Percentiles rank a stretch among this genome's conserved stretches.
Conservation (phyloP, 2,329 filamentous ascomycete species). For the Bisporella sp. region DNA sequence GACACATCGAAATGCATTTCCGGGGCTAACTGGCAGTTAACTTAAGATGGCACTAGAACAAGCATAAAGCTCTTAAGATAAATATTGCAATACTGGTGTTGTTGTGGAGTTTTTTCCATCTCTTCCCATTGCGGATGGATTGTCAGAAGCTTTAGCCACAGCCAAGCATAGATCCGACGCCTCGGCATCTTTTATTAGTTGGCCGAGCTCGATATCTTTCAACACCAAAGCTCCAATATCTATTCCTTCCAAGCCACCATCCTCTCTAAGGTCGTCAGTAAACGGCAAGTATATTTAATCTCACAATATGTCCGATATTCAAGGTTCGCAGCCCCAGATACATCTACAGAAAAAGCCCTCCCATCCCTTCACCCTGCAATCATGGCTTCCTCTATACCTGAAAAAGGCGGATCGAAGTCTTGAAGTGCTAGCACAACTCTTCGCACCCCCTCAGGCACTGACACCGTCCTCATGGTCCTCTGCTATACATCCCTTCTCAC, state of each 20-base stretch:
- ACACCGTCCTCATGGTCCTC: slow-evolving; percentile 60
- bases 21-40: too few relatives aligned
- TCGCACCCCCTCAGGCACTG: slow-evolving; percentile 63
- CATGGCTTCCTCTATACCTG: slow-evolving; percentile 27
- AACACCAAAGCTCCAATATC: not conserved
- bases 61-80: too few relatives aligned
- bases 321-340: slow-evolving; percentile 16
- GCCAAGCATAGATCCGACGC: too few relatives aligned
- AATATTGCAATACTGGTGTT: too few relatives aligned
- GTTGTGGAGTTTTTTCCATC: too few relatives aligned
- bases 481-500: slow-evolving; percentile 59
- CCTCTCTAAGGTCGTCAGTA: not conserved
- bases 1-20: too few relatives aligned
- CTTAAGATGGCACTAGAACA: too few relatives aligned
- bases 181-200: too few relatives aligned
- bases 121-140: too few relatives aligned
- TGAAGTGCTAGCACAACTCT: slow-evolving; percentile 51
- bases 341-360: slow-evolving; percentile 11
- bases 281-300: too few relatives aligned
- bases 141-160: too few relatives aligned
- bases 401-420: slow-evolving; percentile 30
- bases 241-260: not conserved
- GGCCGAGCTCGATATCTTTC: too few relatives aligned
- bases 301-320: slow-evolving; percentile 20
- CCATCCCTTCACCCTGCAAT: slow-evolving; percentile 14